Conservation (phyloP, 345 rosid species). For the Raphanus sativus region DNA sequence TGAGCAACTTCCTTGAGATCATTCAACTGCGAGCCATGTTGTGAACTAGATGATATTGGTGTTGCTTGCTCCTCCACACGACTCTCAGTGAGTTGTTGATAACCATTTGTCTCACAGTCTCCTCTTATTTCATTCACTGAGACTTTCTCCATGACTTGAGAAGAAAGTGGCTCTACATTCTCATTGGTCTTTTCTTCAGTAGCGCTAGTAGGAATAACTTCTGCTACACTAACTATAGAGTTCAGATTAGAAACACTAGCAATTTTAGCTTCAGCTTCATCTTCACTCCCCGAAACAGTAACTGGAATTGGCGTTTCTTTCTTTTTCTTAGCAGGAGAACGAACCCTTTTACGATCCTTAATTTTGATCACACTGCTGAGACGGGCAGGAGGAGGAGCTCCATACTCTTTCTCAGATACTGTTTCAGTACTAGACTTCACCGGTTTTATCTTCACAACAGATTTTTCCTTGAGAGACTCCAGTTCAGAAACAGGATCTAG, state of each 20-base stretch:
- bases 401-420: conserved; percentile 15
- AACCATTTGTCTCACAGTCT: conserved; percentile 24
- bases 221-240: conserved; percentile 18
- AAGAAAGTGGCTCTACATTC: conserved; percentile 29
- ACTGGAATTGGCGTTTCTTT: conserved; percentile 24
- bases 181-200: conserved; percentile 22
- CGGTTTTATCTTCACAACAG: not conserved
- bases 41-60: conserved; percentile 23
- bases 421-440: not conserved
- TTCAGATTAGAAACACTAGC: conserved; percentile 16
- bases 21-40: conserved; percentile 18
- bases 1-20: conserved; percentile 34
- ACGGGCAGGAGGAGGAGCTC: conserved; percentile 6
- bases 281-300: conserved; percentile 3
- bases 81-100: conserved; percentile 15
- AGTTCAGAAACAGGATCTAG: conserved; percentile 14
- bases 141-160: conserved; percentile 19
- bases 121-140: conserved; percentile 4
- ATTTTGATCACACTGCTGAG: conserved; percentile 23
- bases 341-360: conserved; percentile 25
- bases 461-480: conserved; percentile 1
- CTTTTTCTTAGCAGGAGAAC: conserved; percentile 31
- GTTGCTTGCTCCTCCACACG: conserved; percentile 19
- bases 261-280: conserved; percentile 18
- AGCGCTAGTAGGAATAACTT: conserved; percentile 15